These are phyloP conservation scores for apple (Malus domestica) DNA, from an alignment of 306 rosid genomes.

Conservation along the genomic window ASM211411v1 NC_041798.1:29392001-29392500, in stretches of 20 bases:
- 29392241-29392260: not conserved
- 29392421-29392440: too few relatives aligned
- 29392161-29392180: not conserved
- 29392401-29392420: too few relatives aligned
- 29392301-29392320: not conserved
- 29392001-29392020: not conserved
- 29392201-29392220: not conserved
- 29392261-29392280: not conserved
- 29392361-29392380: too few relatives aligned
- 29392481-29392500: too few relatives aligned
- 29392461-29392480: too few relatives aligned
- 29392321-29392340: not conserved
- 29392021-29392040: not conserved
- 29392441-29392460: too few relatives aligned
- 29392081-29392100: constrained; percentile 20
- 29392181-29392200: not conserved
- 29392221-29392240: not conserved
- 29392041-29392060: constrained; percentile 1
- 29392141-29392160: not conserved
- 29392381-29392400: too few relatives aligned
- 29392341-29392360: too few relatives aligned
- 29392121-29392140: constrained; percentile 25
- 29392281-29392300: not conserved
- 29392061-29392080: constrained; percentile 18
- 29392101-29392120: constrained; percentile 43